Evolutionary conservation across 805 yeast genomes (phyloP), one percentile per base, ranked within the genome.

Genomic region (Kazachstania bromeliacearum): DNA sequence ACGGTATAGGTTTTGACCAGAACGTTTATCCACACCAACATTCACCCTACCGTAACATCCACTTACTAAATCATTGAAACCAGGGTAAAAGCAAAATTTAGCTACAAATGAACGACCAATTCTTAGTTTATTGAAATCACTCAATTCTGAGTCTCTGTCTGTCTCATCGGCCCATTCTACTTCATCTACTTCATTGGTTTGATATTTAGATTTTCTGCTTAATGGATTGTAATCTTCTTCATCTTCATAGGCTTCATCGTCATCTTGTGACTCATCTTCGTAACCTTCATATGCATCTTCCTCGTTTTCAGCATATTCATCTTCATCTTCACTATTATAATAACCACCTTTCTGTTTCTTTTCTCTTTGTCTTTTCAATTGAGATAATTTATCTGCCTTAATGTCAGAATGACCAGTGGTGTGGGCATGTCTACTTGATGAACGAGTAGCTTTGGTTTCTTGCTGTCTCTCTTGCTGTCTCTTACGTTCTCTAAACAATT

Each of bases 11-110:
- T 79, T 71, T 50, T 67, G 65, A 21, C 79, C 75, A 9, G 77
- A 72, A 31, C 75, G 69, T 38, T 69, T 70, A 49, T 79, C 80
- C 28, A 65, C 52, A 7, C 96, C 95, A 38, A 92, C 73, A 55
- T 85, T 87, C 37, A 92, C 77, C 46, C 88, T 73, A 24, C 88
- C 94, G 55, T 69, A 85, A 34, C 94, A 77, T 15, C 85, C 94
- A 14, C 71, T 66, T 12, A 85, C 72, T 1, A 72, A 70, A 14
- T 73, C 76, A 31, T 72, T 76, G 57, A 94, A 88, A 23, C 77
- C 87, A 9, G 92, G 88, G 59, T 87, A 79, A 57, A 77, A 87
- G 53, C 88, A 75, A 54, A 68, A 85, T 55, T 79, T 81, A 27
- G 78, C 73, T 30, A 87, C 72, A 46, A 77, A 72, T 6, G 84